Percentiles rank a stretch among this genome's conserved stretches.
These are phyloP conservation scores for Candida orba DNA, from an alignment of 805 yeast genomes.

Conservation along the genomic window DNA sequence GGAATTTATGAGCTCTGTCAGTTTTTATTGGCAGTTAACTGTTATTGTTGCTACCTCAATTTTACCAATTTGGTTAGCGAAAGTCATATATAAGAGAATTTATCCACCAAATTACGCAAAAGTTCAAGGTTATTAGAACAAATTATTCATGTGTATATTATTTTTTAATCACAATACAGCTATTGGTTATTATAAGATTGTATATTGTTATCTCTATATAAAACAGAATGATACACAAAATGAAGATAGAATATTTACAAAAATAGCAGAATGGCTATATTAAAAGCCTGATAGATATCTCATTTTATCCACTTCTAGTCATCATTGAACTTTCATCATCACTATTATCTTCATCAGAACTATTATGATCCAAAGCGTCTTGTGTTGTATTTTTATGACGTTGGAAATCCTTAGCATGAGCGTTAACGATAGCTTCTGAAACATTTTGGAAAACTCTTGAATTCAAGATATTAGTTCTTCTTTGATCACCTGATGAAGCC, in stretches of 20 bases:
- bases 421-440: conserved; percentile 56
- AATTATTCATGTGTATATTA: too few species aligned
- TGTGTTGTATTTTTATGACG: conserved; percentile 17
- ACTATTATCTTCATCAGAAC: conserved; percentile 26
- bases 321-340: conserved; percentile 24
- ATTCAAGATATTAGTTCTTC: conserved; percentile 14
- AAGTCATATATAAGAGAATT: conserved; percentile 63
- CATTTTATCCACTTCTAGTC: conserved; percentile 1
- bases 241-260: too few species aligned
- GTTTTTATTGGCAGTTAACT: conserved; percentile 63
- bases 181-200: background rate
- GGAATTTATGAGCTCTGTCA: conserved; percentile 45
- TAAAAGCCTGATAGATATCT: background rate
- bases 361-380: conserved; percentile 13
- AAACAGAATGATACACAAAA: background rate
- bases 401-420: conserved; percentile 84
- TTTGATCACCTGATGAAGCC: conserved; percentile 7
- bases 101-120: conserved; percentile 96
- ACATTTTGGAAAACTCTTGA: conserved; percentile 33
- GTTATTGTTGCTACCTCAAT: conserved; percentile 63
- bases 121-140: conserved; percentile 65
- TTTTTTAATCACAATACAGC: too few species aligned
- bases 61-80: conserved; percentile 85
- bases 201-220: background rate
- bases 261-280: background rate